Evolutionary conservation across 202 grass and related monocot species (phyloP), one percentile per base, ranked within the genome.

Genomic region (Saccharum hybrid): DNA sequence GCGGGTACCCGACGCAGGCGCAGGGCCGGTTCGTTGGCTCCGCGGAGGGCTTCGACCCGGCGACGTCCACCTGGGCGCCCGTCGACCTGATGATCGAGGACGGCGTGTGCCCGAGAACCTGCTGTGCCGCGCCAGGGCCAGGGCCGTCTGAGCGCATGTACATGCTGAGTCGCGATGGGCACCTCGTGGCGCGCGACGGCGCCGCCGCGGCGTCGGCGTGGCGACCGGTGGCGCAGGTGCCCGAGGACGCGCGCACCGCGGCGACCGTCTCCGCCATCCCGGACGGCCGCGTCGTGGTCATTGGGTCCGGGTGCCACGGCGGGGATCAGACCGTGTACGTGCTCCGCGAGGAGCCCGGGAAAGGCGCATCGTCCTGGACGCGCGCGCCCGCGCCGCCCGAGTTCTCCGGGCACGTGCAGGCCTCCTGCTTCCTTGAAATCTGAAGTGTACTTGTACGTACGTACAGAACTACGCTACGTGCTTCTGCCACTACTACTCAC

Each of bases 361-460:
- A 92, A 62, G 23, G 56, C 41, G 85, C 80, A 28, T 28, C 26
- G 72, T 72, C 78, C 4, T 99, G 91, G 93, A 74, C 38, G 51
- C 88, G 73, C 63, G 77, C 66, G 0, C 63, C 72, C n/a, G n/a
- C 88, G 68, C 89, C 88, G 42, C 52, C 76, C 4, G 91, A 89
- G 41, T 99, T 88, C 81, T 84, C 84, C 22, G 96, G 96, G 2
- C 96, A 99, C 83, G 90, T 94, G 12, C 89, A 94, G 68, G 86
- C 85, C 1, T 81, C 88, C 8, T 94, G 88, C 86, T 84, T 72
- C 75, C 64, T 94, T 3, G 74, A 92, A 67, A 84, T 98, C 54
- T 96, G 68, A 94, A n/a, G 31, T 52, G 22, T n/a, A n/a, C n/a
- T n/a, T n/a, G n/a, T n/a, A n/a, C n/a, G n/a, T 77, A 43, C 14